Percentiles rank a stretch among this genome's conserved stretches.
Evolutionary conservation across 139 green algal species (phyloP).

Genomic region (Chlamydomonas sphaeroides): DNA sequence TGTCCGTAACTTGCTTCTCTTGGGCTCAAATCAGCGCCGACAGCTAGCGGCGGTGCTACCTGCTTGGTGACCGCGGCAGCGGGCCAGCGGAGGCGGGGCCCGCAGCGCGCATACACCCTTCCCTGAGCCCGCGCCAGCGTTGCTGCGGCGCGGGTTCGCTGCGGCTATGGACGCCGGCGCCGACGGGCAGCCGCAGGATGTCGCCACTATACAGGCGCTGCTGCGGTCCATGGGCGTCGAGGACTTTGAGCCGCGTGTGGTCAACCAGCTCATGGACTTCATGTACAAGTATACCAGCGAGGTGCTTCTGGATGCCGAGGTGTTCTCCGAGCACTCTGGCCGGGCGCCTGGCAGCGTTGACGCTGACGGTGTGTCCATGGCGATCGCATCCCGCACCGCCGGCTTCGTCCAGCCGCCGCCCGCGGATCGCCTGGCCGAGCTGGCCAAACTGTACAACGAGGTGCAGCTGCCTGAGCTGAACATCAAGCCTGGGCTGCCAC

Average conservation of each 20-base stretch:
- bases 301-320: constrained; percentile 80
- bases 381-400: constrained; percentile 58
- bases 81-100: too few species aligned
- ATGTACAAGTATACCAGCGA: constrained; percentile 82
- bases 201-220: constrained; percentile 44
- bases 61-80: too few species aligned
- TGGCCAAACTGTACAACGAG: constrained; percentile 61
- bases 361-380: constrained; percentile 73
- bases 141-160: too few species aligned
- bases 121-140: too few species aligned
- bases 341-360: constrained; percentile 55
- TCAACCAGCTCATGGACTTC: constrained; percentile 83
- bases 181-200: constrained; percentile 31
- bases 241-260: constrained; percentile 82
- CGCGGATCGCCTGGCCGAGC: constrained; percentile 33
- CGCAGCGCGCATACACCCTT: too few species aligned
- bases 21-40: too few species aligned
- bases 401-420: constrained; percentile 60
- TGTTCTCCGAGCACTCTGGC: constrained; percentile 52
- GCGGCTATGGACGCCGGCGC: too few species aligned
- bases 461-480: constrained; percentile 53
- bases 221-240: constrained; percentile 73
- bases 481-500: constrained; percentile 44
- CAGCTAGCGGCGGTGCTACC: too few species aligned
- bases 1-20: too few species aligned